Base-by-base conservation (phyloP, 2,329 filamentous ascomycete species). In the Aspergillus tubingensis region DNA sequence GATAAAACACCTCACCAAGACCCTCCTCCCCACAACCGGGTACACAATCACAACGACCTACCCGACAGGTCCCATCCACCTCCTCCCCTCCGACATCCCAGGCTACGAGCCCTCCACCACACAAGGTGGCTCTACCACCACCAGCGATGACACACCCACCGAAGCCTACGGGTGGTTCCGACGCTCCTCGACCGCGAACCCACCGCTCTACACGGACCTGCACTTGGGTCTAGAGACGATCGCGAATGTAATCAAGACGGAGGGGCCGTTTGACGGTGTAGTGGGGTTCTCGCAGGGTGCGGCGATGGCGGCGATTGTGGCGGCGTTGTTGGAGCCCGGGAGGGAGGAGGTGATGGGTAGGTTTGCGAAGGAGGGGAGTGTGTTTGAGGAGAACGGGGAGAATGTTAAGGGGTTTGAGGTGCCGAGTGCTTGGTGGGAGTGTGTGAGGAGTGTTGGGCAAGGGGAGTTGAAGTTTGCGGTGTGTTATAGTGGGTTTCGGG, bases 81-180 rank as follows among this genome's bases (percentile, higher is more conserved):
- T 93, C 13, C 81, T 78, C 30, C 82, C 86, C 5, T 76, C 80
- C 54, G 89, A 93, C 66, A 88, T 92, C 62, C 91, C 90, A 0
- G 89, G 89, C 56, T 92, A 87, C 77, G 74, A 79, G 41, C 76
- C 82, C 2, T 69, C 80, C n/a, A 21, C 39, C 15, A 53, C 19
- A 47, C 76, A 79, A 77, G 60, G 61, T 6, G 59, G 57, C 8
- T 25, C 57, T 2, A 52, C 30, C 11, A 52, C 30, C 8, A 17
- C 55, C 71, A 61, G 21, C 56, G 72, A 70, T 77, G 4, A 84
- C 44, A 81, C 85, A 21, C 76, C 81, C 49, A 79, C 83, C 19
- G 91, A 95, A 70, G 84, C 87, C 3, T 96, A 88, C 83, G 91
- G 86, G 11, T 98, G 94, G 94, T 97, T 91, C 83, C 85, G 85